Evolutionary conservation across 2,329 filamentous ascomycete genomes (phyloP), one percentile per base, ranked within the genome.

Genomic region (Curvularia hawaiiensis): DNA sequence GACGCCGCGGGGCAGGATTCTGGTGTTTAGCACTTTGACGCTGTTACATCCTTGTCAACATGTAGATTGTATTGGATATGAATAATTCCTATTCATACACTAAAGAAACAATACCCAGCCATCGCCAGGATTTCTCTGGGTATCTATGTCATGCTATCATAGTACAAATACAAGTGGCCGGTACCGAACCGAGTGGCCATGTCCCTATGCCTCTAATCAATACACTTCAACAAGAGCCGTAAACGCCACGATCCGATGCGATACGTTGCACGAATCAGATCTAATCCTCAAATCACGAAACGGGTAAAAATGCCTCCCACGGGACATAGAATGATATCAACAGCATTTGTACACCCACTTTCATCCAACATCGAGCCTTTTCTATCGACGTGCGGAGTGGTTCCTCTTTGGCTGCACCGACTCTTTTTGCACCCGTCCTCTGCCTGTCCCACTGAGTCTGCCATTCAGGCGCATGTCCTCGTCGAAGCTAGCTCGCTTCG

Each of bases 401-500:
- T 63, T 67, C 33, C 60, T 57, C 38, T 68, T 70, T 6, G 69
- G 62, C 51, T 70, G 65, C 18, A 73, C 56, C 5, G 44, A 58
- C 59, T 75, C 69, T 57, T 71, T 71, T 57, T 72, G 66, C 10
- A 71, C 71, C 26, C 68, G 60, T 38, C 68, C 56, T 50, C 67
- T 68, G 12, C 72, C 66, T 39, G 63, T 68, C 4, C 69, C 66
- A n/a, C 66, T 70, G 2, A 69, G 64, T 28, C 66, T 63, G 7
- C 56, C 62, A 16, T 54, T 65, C 11, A 63, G 46, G 22, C 63
- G 44, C 35, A 56, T 41, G 24, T 62, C 60, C 38, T 62, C 60
- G 3, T 62, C 60, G 22, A 62, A 58, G 46, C 60, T 62, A 12
- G 58, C 47, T 26, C 60, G 46, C 49, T 62, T 62, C 24, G 56